Evolutionary conservation across 2,329 filamentous ascomycete species (phyloP), one percentile per base, ranked within the genome.

Genomic region (Aspergillus felis): DNA sequence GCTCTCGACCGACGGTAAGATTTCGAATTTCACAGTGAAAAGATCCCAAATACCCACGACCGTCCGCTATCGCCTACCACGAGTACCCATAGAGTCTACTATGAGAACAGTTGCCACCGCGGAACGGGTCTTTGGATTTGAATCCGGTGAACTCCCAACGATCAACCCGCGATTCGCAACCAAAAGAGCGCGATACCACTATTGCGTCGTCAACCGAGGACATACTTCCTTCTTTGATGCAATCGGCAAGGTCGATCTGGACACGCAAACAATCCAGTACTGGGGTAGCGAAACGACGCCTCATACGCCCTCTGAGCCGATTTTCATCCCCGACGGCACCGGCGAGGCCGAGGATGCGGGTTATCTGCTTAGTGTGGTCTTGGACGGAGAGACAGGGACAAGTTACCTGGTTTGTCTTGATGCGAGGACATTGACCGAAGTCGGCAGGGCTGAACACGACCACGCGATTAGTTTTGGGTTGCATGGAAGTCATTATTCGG

Each of bases 361-460:
- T 0, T 74, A 80, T 9, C 59, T 83, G 8, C 63, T 84, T 55
- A 78, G 71, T 51, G 79, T 82, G 4, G 79, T 83, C 1, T 68
- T 83, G 17, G 76, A 83, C 70, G 81, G 81, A 0, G 65, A 68
- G 3, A 68, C 60, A 9, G 79, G 77, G 29, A 78, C 70, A 63
- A 83, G 80, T 55, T 83, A 83, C 62, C 66, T 84, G 24, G 64
- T 83, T 10, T 77, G 77, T 41, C 66, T 83, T 7, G 71, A 79
- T 66, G 80, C 81, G 14, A 76, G 68, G 63, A 74, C 72, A 25
- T 71, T 83, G 72, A 71, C 51, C 27, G 81, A 83, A 67, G 53
- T 82, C 51, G 81, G 77, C 0, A 71, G 79, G 17, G 81, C 80
- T 41, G 76, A 79, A 55, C 73, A 80, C 58, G 66, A 72, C 12